These are phyloP conservation scores for Taphrina flavorubra DNA, from an alignment of 1,139 yeast genomes.

Conservation along the genomic window DNA sequence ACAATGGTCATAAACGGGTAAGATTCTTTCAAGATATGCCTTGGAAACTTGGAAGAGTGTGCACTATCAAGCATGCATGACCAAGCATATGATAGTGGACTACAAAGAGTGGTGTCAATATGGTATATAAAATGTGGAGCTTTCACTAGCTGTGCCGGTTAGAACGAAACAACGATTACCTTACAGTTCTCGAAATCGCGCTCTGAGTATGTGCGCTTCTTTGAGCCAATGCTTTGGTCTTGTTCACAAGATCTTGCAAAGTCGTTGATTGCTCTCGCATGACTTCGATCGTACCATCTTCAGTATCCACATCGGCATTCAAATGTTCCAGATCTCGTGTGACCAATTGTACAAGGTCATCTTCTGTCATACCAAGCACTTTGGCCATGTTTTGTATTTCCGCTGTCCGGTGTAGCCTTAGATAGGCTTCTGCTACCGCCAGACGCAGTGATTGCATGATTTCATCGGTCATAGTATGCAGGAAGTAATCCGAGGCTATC, in stretches of 20 bases:
- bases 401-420: constrained; percentile 61
- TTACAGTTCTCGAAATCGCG: constrained; percentile 1
- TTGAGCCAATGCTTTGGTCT: constrained; percentile 26
- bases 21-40: no score
- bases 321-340: constrained; percentile 22
- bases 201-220: constrained; percentile 22
- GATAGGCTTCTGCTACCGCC: constrained; percentile 60
- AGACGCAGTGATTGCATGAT: constrained; percentile 59
- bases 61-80: no score
- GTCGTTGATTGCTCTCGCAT: constrained; percentile 17
- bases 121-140: no score
- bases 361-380: constrained; percentile 56
- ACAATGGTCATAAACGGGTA: no score
- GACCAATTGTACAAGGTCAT: constrained; percentile 52
- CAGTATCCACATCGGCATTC: constrained; percentile 31
- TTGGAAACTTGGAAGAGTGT: no score
- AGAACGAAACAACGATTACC: not conserved
- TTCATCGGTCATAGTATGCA: constrained; percentile 55
- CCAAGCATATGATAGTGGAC: not conserved
- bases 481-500: constrained; percentile 62
- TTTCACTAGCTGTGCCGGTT: no score
- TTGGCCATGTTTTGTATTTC: constrained; percentile 56
- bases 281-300: constrained; percentile 34
- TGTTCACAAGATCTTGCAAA: constrained; percentile 33
- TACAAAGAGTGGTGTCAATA: not conserved